phyloP scores from a whole-genome alignment of 257 asterid genomes.

The Solanum virginianum region DNA sequence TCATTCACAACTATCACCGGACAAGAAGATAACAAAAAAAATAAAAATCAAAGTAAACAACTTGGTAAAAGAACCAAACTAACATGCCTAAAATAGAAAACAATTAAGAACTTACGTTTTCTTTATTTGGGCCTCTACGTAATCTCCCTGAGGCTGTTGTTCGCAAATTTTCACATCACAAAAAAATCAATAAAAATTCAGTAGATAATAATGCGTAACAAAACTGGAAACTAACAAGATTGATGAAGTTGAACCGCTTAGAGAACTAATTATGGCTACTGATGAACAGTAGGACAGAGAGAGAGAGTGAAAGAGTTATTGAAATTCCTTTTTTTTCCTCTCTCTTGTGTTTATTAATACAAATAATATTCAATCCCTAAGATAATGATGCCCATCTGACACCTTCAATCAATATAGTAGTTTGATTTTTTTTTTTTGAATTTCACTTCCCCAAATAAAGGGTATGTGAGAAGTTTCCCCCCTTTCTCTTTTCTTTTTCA shows the following conservation, averaged over 20 bases:
- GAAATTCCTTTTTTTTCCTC: no score
- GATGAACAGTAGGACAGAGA: background rate
- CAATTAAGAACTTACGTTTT: constrained; percentile 47
- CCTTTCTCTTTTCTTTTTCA: no score
- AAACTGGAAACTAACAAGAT: background rate
- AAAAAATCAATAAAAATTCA: background rate
- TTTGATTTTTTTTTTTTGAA: no score
- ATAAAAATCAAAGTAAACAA: background rate
- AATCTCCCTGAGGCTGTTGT: constrained; percentile 95
- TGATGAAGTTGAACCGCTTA: background rate
- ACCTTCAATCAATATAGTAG: no score
- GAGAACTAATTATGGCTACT: background rate
- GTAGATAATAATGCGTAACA: background rate
- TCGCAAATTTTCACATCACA: background rate
- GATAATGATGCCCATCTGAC: no score
- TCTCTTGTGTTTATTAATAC: no score
- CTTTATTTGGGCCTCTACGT: constrained; percentile 88
- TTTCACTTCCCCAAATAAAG: no score
- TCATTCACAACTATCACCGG: background rate
- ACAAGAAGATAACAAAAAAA: background rate
- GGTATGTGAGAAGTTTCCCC: no score
- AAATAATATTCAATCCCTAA: no score
- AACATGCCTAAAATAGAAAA: background rate
- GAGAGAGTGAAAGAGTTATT: background rate
- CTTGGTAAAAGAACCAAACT: no score